Evolutionary conservation across 2,329 filamentous ascomycete genomes (phyloP), one percentile per base, ranked within the genome.

Genomic region (Penicillium olsonii): DNA sequence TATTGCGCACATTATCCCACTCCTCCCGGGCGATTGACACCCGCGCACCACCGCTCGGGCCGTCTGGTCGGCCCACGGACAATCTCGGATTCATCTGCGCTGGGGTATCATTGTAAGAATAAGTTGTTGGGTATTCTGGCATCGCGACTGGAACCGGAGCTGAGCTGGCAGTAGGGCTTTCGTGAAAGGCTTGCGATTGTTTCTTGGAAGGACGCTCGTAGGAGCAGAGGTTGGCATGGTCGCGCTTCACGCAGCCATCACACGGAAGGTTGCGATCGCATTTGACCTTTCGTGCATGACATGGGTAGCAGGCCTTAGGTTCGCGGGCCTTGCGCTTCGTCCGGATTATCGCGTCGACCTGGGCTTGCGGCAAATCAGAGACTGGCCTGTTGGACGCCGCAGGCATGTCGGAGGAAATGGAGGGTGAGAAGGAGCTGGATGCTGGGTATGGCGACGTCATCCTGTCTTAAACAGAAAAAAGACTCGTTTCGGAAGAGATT

Each of bases 141-240:
- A 50, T 54, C 27, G 35, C 42, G 34, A 15, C 50, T 37, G 40
- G 38, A 37, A 15, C 50, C 37, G 40, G 35, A 35, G 37, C 50
- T 14, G 52, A 42, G 18, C 51, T 54, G 14, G 53, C 56, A 2
- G 54, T 37, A 3, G 60, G 51, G 26, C 60, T 64, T 11, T 66
- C 56, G 2, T 47, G 48, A 39, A 67, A 61, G 19, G 58, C 44
- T 29, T 65, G 54, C n/a, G 61, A 55, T 26, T 74, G 63, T 58
- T 75, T 75, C 59, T 77, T 77, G 20, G 72, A 72, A 8, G 75
- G 75, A 5, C 75, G 70, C 62, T 77, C 74, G 53, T 77, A 77
- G 8, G 75, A 76, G 55, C 75, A 77, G 12, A 77, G 68, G 42
- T 77, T 73, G 27, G 74, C 73, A 58, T 77, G 75, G 56, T 77